These are phyloP conservation scores for Wallacemonas sp. DNA, from an alignment of 208 protist species.

Conservation along the genomic window DNA sequence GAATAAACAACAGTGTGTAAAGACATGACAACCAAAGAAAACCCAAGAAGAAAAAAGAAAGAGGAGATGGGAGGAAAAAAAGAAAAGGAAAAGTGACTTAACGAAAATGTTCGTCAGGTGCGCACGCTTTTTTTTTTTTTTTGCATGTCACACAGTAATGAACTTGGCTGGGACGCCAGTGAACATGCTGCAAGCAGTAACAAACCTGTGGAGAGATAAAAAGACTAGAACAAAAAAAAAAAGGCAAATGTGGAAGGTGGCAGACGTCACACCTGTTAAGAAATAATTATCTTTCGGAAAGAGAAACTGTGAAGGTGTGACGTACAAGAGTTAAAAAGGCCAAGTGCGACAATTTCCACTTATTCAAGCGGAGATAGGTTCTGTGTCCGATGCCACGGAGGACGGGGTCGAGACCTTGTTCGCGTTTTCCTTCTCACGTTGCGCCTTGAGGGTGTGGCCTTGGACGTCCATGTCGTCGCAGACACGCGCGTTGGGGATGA, in stretches of 20 bases:
- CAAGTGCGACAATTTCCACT: neutral
- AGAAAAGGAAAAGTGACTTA: neutral
- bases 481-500: conserved; percentile 38
- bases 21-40: neutral
- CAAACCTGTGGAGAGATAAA: neutral
- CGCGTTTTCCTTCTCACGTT: neutral
- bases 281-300: too few species aligned
- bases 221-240: neutral
- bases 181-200: neutral
- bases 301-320: neutral
- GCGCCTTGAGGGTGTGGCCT: neutral
- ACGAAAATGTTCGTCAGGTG: neutral
- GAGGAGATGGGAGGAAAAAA: neutral
- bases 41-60: conserved; percentile 1
- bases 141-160: conserved; percentile 4
- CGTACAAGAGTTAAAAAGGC: neutral
- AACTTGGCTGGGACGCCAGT: conserved; percentile 8
- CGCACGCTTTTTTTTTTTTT: neutral
- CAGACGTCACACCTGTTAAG: too few species aligned
- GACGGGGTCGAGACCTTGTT: neutral
- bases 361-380: conserved; percentile 1
- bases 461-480: conserved; percentile 25
- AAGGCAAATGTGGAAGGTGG: too few species aligned
- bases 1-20: conserved; percentile 10
- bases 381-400: neutral